A percentile compares a stretch with the other conserved stretches of the same genome.
phyloP scores from a whole-genome alignment of 306 rosid species.

The Vigna mungo region DNA sequence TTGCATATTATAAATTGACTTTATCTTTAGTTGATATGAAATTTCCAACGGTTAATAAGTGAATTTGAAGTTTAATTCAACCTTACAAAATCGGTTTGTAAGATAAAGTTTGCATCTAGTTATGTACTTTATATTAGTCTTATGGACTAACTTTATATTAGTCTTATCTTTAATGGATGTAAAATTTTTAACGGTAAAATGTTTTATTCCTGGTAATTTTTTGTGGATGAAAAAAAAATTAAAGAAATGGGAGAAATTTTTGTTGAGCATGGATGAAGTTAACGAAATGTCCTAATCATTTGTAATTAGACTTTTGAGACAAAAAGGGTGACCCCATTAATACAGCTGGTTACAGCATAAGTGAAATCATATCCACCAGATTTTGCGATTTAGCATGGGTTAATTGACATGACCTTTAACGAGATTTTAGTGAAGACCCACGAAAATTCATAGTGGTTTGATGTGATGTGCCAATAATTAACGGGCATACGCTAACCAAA shows the following conservation, averaged over 20 bases:
- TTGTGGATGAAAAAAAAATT: slow-evolving; percentile 41
- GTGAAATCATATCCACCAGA: slow-evolving; percentile 73
- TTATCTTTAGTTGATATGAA: no score
- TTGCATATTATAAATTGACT: no score
- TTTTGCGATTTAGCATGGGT: slow-evolving; percentile 56
- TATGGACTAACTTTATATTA: no score
- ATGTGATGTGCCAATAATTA: slow-evolving; percentile 56
- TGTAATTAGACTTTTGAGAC: slow-evolving; percentile 62
- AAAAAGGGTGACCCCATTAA: slow-evolving; percentile 62
- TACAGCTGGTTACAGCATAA: slow-evolving; percentile 95
- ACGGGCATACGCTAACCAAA: slow-evolving; percentile 16
- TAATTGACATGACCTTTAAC: slow-evolving; percentile 72
- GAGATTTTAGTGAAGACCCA: slow-evolving; percentile 42
- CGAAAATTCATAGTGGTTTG: slow-evolving; percentile 50
- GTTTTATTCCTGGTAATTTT: no score
- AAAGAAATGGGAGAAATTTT: slow-evolving; percentile 57
- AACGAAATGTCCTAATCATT: slow-evolving; percentile 64
- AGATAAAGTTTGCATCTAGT: no score
- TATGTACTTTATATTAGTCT: no score
- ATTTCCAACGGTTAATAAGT: no score
- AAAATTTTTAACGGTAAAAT: no score
- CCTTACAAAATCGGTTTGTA: no score
- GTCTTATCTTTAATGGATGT: no score
- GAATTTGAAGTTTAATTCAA: no score
- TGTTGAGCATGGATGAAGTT: slow-evolving; percentile 61